Base-by-base conservation (phyloP, 2,329 filamentous ascomycete species). In the Penicillium sp. region DNA sequence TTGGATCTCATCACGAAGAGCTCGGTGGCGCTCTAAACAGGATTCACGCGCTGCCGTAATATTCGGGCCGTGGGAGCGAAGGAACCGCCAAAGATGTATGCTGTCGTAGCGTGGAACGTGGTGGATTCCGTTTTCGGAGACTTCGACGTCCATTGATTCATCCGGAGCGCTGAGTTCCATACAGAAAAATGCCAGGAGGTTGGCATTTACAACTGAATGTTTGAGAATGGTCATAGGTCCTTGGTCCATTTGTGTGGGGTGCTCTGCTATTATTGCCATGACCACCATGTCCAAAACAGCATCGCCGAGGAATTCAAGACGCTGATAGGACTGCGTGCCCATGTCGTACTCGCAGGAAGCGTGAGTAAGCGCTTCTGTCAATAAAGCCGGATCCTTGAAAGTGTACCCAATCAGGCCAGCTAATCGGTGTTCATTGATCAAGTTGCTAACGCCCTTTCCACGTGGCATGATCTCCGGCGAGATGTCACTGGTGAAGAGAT, bases 281-380 rank as follows among this genome's bases (percentile, higher is more conserved):
- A 97, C 77, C 51, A 96, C 77, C 62, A 86, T 82, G 71, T 97
- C 93, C 0, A 97, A 83, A 2, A 97, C 78, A 0, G 91, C 84
- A 63, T 97, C 93, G 1, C 93, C 93, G 0, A 97, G 76, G 64
- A 94, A 96, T 67, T 97, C 93, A 1, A 97, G 81, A 0, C 92
- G 83, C 61, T 97, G 89, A 63, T 86, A 86, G 0, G 81, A 82
- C 34, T 74, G 71, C 11, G 85, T 80, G 21, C 73, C 78, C 2
- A 77, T 77, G 4, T 80, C 76, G 14, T 75, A 72, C 29, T 77
- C 77, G 47, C 78, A 80, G 0, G 89, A 92, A 0, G 84, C 77
- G 66, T 97, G 92, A 0, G 92, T 96, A 46, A 93, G 78, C 2
- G 92, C 89, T 73, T 97, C 90, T 0, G 88, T 66, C 1, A 97